Base-by-base conservation (phyloP, 306 rosid species). In the Acacia confusa region DNA sequence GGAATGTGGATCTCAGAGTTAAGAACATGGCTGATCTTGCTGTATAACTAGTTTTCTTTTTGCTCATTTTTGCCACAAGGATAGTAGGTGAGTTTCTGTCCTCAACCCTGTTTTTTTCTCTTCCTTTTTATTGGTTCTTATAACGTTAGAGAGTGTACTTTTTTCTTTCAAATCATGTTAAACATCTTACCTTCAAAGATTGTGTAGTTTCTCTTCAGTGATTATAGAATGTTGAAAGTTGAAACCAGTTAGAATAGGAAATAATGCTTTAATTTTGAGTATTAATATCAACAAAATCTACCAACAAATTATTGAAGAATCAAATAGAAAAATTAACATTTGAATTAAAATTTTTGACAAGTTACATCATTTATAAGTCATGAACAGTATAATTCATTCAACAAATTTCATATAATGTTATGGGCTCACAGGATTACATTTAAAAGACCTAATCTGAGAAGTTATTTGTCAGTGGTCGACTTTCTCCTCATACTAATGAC, bases 1-100 rank as follows among this genome's bases (percentile, higher is more conserved):
- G 95, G 88, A 91, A 82, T 75, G 97, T 95, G 14, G 99, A 95
- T 36, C 83, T 83, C 77, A 89, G 91, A 45, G 86, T 84, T 52
- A 90, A 77, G 74, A 91, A 87, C 65, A 82, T 83, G 24, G 90
- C 80, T 57, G 93, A 90, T 66, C 72, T 77, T 84, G 71, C 80
- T 24, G 72, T 88, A 71, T 92, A 83, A 83, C 15, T 68, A 83
- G 36, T 45, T 28, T 2, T 3, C 6, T 47, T 19, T 22, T 16
- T 61, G 87, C 86, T 84, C 74, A 75, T 74, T 72, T 40, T 40
- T 83, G 61, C 67, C 60, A 69, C 28, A 69, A 40, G 20, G 32
- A 69, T n/a, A 44, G 78, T 58, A 85, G 94, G 94, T 91, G 86
- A 78, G 57, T 48, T 61, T 16, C 71, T 70, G 41, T 78, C 22